These are phyloP conservation scores for Ogataea pignaliae DNA, from an alignment of 805 yeast genomes.

Conservation along the genomic window DNA sequence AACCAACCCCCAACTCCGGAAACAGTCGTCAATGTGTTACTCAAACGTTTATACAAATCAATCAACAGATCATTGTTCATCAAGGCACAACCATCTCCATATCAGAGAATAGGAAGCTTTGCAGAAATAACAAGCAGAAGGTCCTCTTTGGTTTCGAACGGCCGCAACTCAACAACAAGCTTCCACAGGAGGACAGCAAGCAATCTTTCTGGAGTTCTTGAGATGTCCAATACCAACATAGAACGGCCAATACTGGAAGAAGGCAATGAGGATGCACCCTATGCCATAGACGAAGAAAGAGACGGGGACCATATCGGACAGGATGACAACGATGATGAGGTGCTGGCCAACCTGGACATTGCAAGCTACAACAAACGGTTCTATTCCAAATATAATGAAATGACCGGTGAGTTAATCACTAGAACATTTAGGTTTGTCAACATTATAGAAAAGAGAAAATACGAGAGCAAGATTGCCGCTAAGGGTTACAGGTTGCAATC, in stretches of 20 bases:
- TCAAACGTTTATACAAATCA: constrained; percentile 44
- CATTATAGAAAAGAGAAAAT: constrained; percentile 22
- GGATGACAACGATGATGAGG: too few species aligned
- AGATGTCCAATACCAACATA: neutral
- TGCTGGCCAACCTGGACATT: constrained; percentile 7
- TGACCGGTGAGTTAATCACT: constrained; percentile 23
- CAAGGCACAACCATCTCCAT: constrained; percentile 18
- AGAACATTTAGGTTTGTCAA: constrained; percentile 28
- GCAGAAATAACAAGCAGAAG: constrained; percentile 18
- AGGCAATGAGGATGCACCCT: neutral
- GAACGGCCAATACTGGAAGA: neutral
- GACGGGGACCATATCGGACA: neutral
- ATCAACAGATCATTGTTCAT: constrained; percentile 28
- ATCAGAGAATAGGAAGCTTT: constrained; percentile 26
- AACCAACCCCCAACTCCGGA: constrained; percentile 29
- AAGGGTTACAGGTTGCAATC: neutral
- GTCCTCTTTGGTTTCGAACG: constrained; percentile 1
- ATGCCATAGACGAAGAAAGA: constrained; percentile 4
- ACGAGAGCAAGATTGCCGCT: constrained; percentile 11
- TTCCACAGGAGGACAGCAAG: neutral
- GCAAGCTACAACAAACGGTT: constrained; percentile 25
- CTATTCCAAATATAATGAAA: constrained; percentile 20
- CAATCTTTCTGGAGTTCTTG: constrained; percentile 3
- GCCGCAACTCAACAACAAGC: neutral
- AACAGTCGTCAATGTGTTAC: constrained; percentile 39